These are phyloP conservation scores for Saccharomycopsis sp. DNA, from an alignment of 805 yeast species.

Conservation along the genomic window DNA sequence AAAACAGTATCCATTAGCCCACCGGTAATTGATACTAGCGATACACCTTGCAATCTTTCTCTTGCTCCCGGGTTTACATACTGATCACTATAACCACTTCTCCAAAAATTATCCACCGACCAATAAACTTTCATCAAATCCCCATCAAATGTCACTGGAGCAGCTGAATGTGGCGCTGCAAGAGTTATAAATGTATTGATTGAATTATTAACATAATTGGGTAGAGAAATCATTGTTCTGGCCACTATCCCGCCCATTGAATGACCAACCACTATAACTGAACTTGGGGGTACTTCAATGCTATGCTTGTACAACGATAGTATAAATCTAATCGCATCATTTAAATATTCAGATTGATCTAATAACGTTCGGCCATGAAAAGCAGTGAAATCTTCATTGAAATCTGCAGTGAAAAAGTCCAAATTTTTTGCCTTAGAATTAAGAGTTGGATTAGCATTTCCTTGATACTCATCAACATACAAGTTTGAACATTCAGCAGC, in stretches of 20 bases:
- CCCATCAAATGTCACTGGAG: slow-evolving; percentile 92
- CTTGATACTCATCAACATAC: slow-evolving; percentile 33
- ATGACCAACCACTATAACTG: slow-evolving; percentile 80
- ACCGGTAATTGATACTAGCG: slow-evolving; percentile 83
- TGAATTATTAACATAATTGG: slow-evolving; percentile 64
- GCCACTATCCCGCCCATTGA: slow-evolving; percentile 98
- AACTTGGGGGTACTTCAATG: slow-evolving; percentile 36
- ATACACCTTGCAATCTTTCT: slow-evolving; percentile 46
- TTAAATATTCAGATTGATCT: slow-evolving; percentile 89
- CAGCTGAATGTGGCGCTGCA: slow-evolving; percentile 86
- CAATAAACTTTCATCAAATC: slow-evolving; percentile 72
- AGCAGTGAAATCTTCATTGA: slow-evolving; percentile 93
- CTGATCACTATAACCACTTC: slow-evolving; percentile 39
- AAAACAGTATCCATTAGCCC: slow-evolving; percentile 71
- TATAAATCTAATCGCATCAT: slow-evolving; percentile 79
- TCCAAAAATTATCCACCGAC: slow-evolving; percentile 75
- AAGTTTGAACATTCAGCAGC: slow-evolving; percentile 71
- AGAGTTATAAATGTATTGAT: slow-evolving; percentile 80
- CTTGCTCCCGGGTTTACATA: slow-evolving; percentile 30
- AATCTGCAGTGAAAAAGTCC: slow-evolving; percentile 89
- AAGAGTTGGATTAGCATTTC: slow-evolving; percentile 11
- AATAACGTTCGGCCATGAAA: slow-evolving; percentile 90
- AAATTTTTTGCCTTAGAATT: slow-evolving; percentile 36
- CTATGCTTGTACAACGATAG: slow-evolving; percentile 49
- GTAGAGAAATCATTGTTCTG: slow-evolving; percentile 71